phyloP scores from a whole-genome alignment of 148 eudicot species.

The Chenopodium berlandieri region DNA sequence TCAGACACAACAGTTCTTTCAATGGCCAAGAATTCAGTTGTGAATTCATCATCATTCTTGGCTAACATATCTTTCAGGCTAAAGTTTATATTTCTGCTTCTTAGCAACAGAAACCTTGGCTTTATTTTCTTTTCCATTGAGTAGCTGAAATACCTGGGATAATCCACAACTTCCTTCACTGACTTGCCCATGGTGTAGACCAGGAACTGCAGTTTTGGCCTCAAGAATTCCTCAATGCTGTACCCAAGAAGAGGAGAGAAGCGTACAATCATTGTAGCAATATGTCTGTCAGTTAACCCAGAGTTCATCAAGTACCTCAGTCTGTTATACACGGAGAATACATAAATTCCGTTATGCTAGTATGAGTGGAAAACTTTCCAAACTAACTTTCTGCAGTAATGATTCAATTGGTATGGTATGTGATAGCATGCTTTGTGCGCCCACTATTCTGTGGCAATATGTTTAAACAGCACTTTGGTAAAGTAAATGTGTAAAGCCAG shows the following conservation, averaged over 20 bases:
- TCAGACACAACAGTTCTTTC: slow-evolving; percentile 24
- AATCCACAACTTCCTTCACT: slow-evolving; percentile 29
- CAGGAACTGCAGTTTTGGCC: slow-evolving; percentile 71
- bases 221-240: slow-evolving; percentile 63
- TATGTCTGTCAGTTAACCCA: slow-evolving; percentile 55
- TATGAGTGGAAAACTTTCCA: too few species aligned
- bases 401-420: background rate
- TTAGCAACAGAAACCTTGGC: slow-evolving; percentile 62
- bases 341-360: background rate
- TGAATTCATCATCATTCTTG: slow-evolving; percentile 84
- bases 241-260: slow-evolving; percentile 88
- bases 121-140: slow-evolving; percentile 83
- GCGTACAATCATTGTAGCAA: slow-evolving; percentile 64
- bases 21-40: slow-evolving; percentile 46
- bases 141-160: slow-evolving; percentile 35
- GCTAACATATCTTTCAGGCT: slow-evolving; percentile 76
- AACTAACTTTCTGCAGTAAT: too few species aligned
- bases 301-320: slow-evolving; percentile 53
- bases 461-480: background rate
- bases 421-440: background rate
- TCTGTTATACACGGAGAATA: slow-evolving; percentile 34
- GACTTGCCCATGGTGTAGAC: slow-evolving; percentile 60
- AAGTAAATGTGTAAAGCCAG: background rate
- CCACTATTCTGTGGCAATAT: background rate
- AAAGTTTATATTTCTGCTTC: slow-evolving; percentile 42